Percentiles rank a stretch among this genome's conserved stretches.
Conservation (phyloP, 2,329 filamentous ascomycete genomes). For the Trichoderma harzianum region DNA sequence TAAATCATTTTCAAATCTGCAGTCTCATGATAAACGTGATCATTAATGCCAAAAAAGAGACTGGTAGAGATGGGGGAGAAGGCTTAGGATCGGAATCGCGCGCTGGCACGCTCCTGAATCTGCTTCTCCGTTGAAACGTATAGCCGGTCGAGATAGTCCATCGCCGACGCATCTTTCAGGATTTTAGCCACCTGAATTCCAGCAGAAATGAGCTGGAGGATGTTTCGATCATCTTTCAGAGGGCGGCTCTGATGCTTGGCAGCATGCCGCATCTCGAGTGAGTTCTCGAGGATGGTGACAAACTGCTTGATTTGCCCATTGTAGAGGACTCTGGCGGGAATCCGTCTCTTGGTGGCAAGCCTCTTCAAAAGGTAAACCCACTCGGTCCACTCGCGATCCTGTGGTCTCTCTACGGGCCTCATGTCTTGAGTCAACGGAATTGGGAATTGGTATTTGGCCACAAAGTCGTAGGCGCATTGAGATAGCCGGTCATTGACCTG, state of each 20-base stretch:
- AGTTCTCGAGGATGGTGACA: slow-evolving; percentile 84
- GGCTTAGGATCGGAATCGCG: slow-evolving; percentile 33
- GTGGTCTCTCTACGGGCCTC: slow-evolving; percentile 68
- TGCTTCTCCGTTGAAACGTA: slow-evolving; percentile 79
- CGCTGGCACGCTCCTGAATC: slow-evolving; percentile 63
- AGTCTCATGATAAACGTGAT: slow-evolving; percentile 25
- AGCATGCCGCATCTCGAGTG: slow-evolving; percentile 81
- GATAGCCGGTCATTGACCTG: slow-evolving; percentile 82
- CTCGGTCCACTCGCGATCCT: slow-evolving; percentile 85
- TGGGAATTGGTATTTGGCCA: slow-evolving; percentile 87
- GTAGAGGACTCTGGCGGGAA: slow-evolving; percentile 79
- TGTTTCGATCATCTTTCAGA: slow-evolving; percentile 84
- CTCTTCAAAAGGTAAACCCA: slow-evolving; percentile 87
- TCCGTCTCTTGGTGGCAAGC: slow-evolving; percentile 79
- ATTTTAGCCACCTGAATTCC: slow-evolving; percentile 87
- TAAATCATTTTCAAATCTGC: slow-evolving; percentile 15
- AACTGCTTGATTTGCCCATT: slow-evolving; percentile 90
- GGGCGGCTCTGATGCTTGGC: slow-evolving; percentile 79
- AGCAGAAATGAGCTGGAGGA: slow-evolving; percentile 81
- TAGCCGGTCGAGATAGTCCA: slow-evolving; percentile 76
- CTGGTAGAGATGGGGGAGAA: slow-evolving; percentile 8
- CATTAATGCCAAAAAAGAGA: slow-evolving; percentile 18
- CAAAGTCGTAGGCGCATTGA: slow-evolving; percentile 84
- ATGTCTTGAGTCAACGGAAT: slow-evolving; percentile 81
- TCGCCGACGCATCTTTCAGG: slow-evolving; percentile 76